Base-by-base conservation (phyloP, 768 basidiomycete genomes). In the Tylopilus rubrobrunneus region DNA sequence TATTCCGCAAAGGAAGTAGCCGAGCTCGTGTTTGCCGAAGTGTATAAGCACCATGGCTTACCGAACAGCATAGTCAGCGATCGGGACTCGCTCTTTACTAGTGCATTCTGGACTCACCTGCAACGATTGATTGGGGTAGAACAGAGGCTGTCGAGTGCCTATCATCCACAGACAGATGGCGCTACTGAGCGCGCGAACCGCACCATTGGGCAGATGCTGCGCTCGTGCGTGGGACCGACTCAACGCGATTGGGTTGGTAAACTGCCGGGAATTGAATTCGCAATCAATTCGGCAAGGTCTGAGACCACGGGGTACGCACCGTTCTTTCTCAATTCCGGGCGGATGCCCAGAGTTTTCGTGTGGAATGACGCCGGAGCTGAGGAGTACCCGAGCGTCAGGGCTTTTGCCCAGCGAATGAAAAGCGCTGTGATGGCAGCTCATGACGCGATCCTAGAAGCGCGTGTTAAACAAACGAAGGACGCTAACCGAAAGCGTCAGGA, bases 1-100 rank as follows among this genome's bases (percentile, higher is more conserved):
- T 75, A 73, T 36, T 63, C 44, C 0, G 69, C 76, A 0, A 34
- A 39, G 1, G 68, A 78, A 0, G 49, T 79, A 0, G 75, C 75
- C 31, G 66, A 76, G 36, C 12, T 75, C 0, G 58, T 76, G 25
- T 74, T 75, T 37, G 62, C 61, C 1, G 33, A 67, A 2, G 61
- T 77, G 0, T 76, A 75, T 29, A 72, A 71, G 14, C 56, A 62
- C 0, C 75, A 61, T 9, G 48, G 62, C 0, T 9, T 58, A 0
- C 59, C 56, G 0, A 49, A 37, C 0, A 5, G 19, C 0, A 64
- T 73, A 0, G 52, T 72, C 1, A 59, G 51, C 3, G 66, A 73
- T n/a, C n/a, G n/a, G n/a, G n/a, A n/a, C n/a, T n/a, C n/a, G n/a
- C n/a, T n/a, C n/a, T n/a, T n/a, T n/a, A 0, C 43, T 3, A 45